These are phyloP conservation scores for Russula sp. DNA, from an alignment of 768 basidiomycete genomes.

Conservation along the genomic window DNA sequence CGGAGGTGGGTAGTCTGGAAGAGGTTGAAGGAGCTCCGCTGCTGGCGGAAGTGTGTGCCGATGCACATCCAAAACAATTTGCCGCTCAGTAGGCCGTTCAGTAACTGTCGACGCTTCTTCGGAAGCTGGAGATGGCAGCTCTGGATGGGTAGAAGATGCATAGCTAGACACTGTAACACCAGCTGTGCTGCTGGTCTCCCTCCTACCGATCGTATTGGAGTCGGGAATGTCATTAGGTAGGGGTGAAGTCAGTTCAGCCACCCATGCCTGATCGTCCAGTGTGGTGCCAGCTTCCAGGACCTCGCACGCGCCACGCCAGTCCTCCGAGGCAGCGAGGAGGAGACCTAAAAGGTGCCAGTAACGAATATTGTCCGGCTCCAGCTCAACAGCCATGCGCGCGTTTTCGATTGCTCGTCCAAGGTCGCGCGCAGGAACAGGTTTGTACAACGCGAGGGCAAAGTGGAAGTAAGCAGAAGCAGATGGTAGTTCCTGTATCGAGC, in stretches of 20 bases:
- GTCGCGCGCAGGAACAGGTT: conserved; percentile 60
- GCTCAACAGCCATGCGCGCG: conserved; percentile 72
- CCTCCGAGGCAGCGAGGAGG: conserved; percentile 70
- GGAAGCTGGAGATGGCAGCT: background rate
- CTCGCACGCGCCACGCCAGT: conserved; percentile 73
- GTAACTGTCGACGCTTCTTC: conserved; percentile 21
- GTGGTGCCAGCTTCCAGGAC: conserved; percentile 76
- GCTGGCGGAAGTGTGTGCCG: conserved; percentile 42
- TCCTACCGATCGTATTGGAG: conserved; percentile 14
- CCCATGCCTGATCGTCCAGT: conserved; percentile 44
- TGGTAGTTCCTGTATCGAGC: conserved; percentile 48
- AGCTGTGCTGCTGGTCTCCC: background rate
- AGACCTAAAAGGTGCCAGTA: conserved; percentile 92
- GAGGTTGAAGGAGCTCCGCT: conserved; percentile 43
- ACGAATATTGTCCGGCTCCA: conserved; percentile 57
- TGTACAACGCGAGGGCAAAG: conserved; percentile 70
- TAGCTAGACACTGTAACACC: background rate
- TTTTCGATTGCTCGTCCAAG: conserved; percentile 63
- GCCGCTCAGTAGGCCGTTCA: conserved; percentile 1
- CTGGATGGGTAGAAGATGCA: background rate
- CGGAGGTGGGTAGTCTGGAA: conserved; percentile 48
- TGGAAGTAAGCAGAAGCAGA: conserved; percentile 69
- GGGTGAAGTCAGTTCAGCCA: conserved; percentile 29
- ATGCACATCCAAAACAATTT: conserved; percentile 36
- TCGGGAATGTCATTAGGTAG: conserved; percentile 13